These are phyloP conservation scores for Tricholoma saponaceum DNA, from an alignment of 768 basidiomycete species.

Conservation along the genomic window DNA sequence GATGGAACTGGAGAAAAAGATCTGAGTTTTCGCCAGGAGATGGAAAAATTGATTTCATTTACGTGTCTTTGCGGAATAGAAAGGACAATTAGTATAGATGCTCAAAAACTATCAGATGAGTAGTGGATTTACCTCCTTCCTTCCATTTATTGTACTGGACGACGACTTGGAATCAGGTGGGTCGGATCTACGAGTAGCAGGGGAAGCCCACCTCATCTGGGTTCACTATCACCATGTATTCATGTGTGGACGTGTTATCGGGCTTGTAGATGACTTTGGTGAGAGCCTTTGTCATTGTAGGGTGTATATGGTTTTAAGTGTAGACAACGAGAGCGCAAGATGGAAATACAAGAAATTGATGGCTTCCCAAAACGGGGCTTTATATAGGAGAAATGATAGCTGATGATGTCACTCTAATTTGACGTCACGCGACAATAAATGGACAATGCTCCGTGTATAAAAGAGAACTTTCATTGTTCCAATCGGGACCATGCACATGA, in stretches of 20 bases:
- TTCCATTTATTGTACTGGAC: slow-evolving; percentile 74
- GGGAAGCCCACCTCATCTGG: slow-evolving; percentile 47
- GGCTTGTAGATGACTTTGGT: slow-evolving; percentile 82
- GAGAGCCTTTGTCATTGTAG: slow-evolving; percentile 42
- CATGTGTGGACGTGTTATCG: slow-evolving; percentile 64
- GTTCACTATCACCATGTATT: slow-evolving; percentile 70
- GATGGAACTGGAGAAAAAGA: slow-evolving; percentile 46
- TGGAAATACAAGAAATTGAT: slow-evolving; percentile 6
- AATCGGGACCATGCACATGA: slow-evolving; percentile 11
- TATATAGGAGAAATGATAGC: slow-evolving; percentile 7
- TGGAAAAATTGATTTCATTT: slow-evolving; percentile 19
- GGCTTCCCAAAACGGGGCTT: too few relatives aligned
- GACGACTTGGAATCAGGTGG: slow-evolving; percentile 6
- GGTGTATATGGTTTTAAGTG: slow-evolving; percentile 14
- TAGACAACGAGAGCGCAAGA: slow-evolving; percentile 9
- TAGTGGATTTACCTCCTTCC: slow-evolving; percentile 56
- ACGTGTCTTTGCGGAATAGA: slow-evolving; percentile 53
- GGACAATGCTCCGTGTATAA: too few relatives aligned
- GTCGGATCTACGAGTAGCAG: slow-evolving; percentile 1
- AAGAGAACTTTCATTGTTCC: not conserved
- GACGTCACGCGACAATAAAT: slow-evolving; percentile 29
- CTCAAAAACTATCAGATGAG: slow-evolving; percentile 12
- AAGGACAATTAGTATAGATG: slow-evolving; percentile 12
- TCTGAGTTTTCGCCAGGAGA: slow-evolving; percentile 12
- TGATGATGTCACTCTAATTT: slow-evolving; percentile 20